These are phyloP conservation scores for Phytophthora fragariaefolia DNA, from an alignment of 352 stramenopile genomes.

Conservation along the genomic window DNA sequence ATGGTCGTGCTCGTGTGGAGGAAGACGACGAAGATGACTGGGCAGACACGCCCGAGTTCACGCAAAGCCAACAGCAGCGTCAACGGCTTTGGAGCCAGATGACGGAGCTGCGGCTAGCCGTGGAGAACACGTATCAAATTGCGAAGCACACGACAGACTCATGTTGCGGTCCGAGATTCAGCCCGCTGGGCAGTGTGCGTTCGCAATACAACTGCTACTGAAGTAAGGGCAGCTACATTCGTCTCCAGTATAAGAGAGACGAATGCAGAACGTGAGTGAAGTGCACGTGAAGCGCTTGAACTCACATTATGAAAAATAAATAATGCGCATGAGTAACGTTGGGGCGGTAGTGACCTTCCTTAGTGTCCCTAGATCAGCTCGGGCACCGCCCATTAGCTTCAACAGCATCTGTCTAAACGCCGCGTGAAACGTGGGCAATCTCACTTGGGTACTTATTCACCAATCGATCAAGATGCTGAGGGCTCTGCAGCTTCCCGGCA, in stretches of 20 bases:
- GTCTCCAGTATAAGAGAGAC: conserved; percentile 15
- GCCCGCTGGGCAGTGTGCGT: conserved; percentile 16
- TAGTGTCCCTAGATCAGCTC: background rate
- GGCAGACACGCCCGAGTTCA: conserved; percentile 40
- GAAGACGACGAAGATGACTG: conserved; percentile 43
- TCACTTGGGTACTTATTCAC: conserved; percentile 30
- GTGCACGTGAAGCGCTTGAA: conserved; percentile 5
- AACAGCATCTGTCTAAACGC: no score
- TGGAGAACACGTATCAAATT: conserved; percentile 55
- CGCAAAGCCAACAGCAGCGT: conserved; percentile 34
- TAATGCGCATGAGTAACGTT: background rate
- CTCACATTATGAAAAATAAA: background rate
- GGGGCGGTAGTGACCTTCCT: no score
- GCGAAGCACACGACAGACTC: conserved; percentile 48
- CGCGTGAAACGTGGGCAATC: no score
- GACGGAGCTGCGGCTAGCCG: conserved; percentile 48
- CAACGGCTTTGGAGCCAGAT: conserved; percentile 48
- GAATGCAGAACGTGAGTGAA: background rate
- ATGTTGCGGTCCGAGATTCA: conserved; percentile 33
- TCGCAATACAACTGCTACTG: conserved; percentile 6
- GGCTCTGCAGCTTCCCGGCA: background rate
- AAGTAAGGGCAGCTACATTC: background rate
- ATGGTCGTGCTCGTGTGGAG: conserved; percentile 32
- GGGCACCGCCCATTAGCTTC: background rate
- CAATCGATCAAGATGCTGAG: conserved; percentile 34